A percentile compares a stretch with the other conserved stretches of the same genome.
These are phyloP conservation scores for Phalaenopsis aphrodite DNA, from an alignment of 106 monocot genomes.

Conservation along the genomic window DNA sequence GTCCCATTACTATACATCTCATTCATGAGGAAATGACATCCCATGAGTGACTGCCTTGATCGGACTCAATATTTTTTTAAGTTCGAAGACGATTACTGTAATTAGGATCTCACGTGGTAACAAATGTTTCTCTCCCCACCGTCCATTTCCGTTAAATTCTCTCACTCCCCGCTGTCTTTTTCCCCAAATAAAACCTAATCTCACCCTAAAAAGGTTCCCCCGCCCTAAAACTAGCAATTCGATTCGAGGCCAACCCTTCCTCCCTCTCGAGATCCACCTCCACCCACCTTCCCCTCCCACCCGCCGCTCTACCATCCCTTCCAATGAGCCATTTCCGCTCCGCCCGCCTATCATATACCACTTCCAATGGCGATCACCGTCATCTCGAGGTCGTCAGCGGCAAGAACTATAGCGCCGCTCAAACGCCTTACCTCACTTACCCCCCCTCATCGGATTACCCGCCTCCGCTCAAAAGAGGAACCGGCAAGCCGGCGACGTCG, in stretches of 20 bases:
- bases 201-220: background rate
- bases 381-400: conserved; percentile 9
- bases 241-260: background rate
- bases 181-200: background rate
- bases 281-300: background rate
- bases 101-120: too few species aligned
- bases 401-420: conserved; percentile 8
- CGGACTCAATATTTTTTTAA: too few species aligned
- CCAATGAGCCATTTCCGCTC: background rate
- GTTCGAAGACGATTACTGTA: too few species aligned
- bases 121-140: too few species aligned
- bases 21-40: too few species aligned
- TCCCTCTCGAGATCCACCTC: background rate
- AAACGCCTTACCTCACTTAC: background rate
- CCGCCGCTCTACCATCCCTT: background rate
- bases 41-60: too few species aligned
- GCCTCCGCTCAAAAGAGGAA: background rate
- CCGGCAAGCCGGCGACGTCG: background rate
- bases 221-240: background rate
- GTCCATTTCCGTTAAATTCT: too few species aligned
- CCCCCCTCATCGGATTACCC: background rate
- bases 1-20: too few species aligned
- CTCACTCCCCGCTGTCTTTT: background rate
- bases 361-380: conserved; percentile 8
- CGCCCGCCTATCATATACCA: background rate